Evolutionary conservation across 345 rosid species (phyloP).

Genomic region (Clausena lansium): DNA sequence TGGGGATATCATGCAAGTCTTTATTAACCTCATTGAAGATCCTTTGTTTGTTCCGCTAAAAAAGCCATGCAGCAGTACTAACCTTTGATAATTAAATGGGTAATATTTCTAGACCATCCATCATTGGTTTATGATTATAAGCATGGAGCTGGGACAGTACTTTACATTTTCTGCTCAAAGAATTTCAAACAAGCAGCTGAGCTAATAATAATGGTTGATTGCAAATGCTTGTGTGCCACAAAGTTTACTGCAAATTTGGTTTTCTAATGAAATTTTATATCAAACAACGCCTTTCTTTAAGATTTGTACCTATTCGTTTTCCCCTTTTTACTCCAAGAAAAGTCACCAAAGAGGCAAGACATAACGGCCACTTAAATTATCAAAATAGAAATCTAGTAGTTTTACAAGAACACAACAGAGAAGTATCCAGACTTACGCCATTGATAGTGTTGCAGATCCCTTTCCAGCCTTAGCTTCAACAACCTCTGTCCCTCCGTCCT

Average conservation of each 20-base stretch:
- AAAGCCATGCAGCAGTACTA: neutral
- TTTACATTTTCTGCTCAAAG: neutral
- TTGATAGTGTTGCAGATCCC: constrained; percentile 87
- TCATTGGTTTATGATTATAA: neutral
- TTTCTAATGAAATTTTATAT: neutral
- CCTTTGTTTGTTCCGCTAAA: neutral
- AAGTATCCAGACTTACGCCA: constrained; percentile 62
- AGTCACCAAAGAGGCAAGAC: neutral
- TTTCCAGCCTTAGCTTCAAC: constrained; percentile 95
- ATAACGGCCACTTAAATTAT: neutral
- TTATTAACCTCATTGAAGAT: neutral
- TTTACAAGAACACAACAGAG: neutral
- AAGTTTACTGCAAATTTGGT: neutral
- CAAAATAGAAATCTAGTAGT: neutral
- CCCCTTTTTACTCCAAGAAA: neutral
- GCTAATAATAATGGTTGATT: neutral
- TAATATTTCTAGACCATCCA: neutral
- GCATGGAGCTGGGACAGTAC: neutral
- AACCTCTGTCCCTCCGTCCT: constrained; percentile 90
- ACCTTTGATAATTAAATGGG: neutral
- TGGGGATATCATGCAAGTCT: neutral
- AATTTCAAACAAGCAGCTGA: neutral
- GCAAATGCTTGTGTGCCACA: neutral
- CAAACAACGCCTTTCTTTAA: neutral
- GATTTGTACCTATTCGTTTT: neutral